Conservation (phyloP, 2,329 filamentous ascomycete species). For the Hymenoscyphus occultus region DNA sequence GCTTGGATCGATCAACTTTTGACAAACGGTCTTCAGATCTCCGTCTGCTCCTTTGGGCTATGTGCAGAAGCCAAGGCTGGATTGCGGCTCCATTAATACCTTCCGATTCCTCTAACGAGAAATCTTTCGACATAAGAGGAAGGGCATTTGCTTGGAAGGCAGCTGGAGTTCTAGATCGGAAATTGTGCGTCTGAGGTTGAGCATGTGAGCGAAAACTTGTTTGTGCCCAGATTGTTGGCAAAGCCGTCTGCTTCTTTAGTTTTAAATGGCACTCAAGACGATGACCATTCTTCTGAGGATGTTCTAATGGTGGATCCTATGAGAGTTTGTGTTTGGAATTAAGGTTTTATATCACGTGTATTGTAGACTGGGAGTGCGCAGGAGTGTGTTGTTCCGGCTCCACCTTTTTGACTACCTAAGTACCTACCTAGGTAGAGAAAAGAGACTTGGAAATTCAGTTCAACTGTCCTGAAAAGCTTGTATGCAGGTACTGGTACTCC, state of each 20-base stretch:
- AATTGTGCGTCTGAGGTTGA: neutral
- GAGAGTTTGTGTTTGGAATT: neutral
- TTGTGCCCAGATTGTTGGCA: neutral
- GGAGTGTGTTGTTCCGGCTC: too few relatives aligned
- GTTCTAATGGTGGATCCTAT: neutral
- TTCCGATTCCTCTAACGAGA: neutral
- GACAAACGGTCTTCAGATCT: neutral
- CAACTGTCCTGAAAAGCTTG: too few relatives aligned
- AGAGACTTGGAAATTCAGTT: too few relatives aligned
- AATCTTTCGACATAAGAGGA: neutral
- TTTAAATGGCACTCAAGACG: too few relatives aligned
- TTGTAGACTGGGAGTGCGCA: neutral
- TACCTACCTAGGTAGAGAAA: too few relatives aligned
- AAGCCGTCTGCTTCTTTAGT: neutral
- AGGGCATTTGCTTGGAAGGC: neutral
- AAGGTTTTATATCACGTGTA: neutral
- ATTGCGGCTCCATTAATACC: slow-evolving; percentile 1
- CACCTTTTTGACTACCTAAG: too few relatives aligned
- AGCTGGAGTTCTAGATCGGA: neutral
- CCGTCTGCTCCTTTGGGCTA: neutral
- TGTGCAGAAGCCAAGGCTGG: neutral
- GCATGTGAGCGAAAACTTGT: neutral
- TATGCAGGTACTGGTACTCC: too few relatives aligned
- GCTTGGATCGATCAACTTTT: neutral
- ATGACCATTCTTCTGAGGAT: neutral